phyloP scores from a whole-genome alignment of 2,329 filamentous ascomycete species.

The Diaporthe humulicola region DNA sequence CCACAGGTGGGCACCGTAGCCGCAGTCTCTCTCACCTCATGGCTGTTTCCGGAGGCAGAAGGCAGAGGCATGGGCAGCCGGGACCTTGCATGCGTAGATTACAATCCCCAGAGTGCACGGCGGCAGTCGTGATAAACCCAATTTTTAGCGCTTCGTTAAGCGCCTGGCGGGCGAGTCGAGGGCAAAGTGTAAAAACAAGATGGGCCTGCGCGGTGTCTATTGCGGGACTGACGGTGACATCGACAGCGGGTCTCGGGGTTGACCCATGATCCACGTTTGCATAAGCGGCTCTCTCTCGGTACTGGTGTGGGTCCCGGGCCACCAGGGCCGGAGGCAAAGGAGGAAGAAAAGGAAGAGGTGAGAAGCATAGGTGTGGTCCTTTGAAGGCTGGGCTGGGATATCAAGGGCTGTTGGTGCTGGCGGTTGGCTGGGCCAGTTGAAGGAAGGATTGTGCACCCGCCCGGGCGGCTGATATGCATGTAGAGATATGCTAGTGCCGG shows the following conservation, averaged over 20 bases:
- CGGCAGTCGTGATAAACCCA: neutral
- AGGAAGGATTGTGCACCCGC: constrained; percentile 17
- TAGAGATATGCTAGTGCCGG: neutral
- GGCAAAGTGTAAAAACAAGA: constrained; percentile 31
- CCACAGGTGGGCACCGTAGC: constrained; percentile 1
- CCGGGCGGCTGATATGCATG: constrained; percentile 7
- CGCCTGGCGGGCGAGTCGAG: neutral
- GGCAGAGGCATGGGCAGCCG: neutral
- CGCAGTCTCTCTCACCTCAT: too few species aligned
- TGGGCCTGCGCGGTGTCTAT: neutral
- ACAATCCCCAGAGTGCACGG: neutral
- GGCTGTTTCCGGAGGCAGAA: neutral
- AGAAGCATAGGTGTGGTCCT: neutral
- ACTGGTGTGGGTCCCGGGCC: constrained; percentile 16
- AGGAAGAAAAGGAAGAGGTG: neutral
- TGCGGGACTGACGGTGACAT: constrained; percentile 19
- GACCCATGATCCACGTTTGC: constrained; percentile 2
- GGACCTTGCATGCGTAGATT: neutral
- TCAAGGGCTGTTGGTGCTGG: neutral
- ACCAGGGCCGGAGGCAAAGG: neutral
- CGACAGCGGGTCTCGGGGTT: neutral
- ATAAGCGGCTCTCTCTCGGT: constrained; percentile 27
- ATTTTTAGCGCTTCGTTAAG: constrained; percentile 9
- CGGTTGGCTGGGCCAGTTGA: neutral
- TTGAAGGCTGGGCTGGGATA: neutral